Evolutionary conservation across 2,329 filamentous ascomycete genomes (phyloP).

Genomic region (Ceratocystis huliohia): DNA sequence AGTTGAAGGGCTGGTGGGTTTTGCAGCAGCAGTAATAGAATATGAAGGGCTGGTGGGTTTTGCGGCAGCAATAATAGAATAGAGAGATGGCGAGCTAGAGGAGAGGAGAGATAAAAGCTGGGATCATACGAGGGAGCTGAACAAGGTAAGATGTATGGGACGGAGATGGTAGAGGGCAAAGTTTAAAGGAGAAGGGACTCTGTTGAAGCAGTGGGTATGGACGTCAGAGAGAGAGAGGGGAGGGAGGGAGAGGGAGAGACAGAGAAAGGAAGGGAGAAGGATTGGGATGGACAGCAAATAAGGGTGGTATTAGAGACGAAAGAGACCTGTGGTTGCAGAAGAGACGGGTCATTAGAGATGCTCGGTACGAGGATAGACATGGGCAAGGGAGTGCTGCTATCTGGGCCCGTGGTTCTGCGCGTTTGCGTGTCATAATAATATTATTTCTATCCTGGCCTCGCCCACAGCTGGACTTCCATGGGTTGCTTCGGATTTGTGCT

Average conservation of each 20-base stretch:
- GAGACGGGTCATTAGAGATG: not conserved
- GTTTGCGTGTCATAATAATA: not conserved
- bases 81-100: not conserved
- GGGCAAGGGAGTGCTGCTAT: too few species aligned
- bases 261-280: too few species aligned
- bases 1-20: not conserved
- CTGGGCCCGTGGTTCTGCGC: too few species aligned
- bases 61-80: not conserved
- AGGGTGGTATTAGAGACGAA: too few species aligned
- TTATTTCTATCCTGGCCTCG: not conserved
- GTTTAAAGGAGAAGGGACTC: too few species aligned
- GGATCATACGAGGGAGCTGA: not conserved
- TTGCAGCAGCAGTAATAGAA: not conserved
- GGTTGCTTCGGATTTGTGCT: not conserved
- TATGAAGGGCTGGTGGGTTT: not conserved
- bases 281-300: not conserved
- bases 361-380: too few species aligned
- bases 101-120: not conserved
- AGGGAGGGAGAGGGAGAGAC: too few species aligned
- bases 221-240: not conserved
- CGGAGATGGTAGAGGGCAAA: not conserved
- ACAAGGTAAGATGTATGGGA: not conserved
- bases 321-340: not conserved
- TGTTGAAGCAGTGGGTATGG: not conserved
- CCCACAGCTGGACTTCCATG: not conserved